These are phyloP conservation scores for Tritrichomonas foetus DNA, from an alignment of 208 protist genomes.

Conservation along the genomic window DNA sequence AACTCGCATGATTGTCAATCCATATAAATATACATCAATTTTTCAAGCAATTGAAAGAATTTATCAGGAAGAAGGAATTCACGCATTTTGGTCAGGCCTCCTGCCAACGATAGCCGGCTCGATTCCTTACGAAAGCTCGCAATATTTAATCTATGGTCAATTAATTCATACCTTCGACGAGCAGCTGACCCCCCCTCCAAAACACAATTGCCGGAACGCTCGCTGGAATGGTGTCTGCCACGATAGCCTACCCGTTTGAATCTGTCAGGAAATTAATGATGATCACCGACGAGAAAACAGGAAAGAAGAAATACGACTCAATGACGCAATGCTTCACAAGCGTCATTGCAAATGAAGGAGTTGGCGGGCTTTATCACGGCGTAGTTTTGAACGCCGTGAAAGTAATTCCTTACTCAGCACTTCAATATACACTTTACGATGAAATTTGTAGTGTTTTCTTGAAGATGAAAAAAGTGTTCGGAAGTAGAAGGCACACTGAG, in stretches of 20 bases:
- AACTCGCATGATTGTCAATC: neutral
- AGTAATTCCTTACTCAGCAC: neutral
- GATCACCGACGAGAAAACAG: neutral
- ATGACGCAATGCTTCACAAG: neutral
- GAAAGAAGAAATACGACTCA: neutral
- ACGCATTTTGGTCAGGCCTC: neutral
- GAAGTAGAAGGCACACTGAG: too few species aligned
- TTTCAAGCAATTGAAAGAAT: neutral
- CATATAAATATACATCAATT: neutral
- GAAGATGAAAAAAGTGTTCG: too few species aligned
- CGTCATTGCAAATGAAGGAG: neutral
- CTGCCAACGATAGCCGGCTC: neutral
- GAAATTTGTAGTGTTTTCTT: neutral
- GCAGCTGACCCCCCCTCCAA: neutral
- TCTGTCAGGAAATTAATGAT: neutral
- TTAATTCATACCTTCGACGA: too few species aligned
- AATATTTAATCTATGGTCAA: neutral
- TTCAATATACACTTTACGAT: neutral
- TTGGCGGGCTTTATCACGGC: neutral
- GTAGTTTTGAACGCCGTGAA: neutral
- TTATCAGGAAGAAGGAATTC: neutral
- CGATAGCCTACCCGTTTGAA: slow-evolving; percentile 12
- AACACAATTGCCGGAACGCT: neutral
- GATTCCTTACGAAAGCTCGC: neutral
- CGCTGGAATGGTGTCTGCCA: neutral